Percentiles rank a stretch among this genome's conserved stretches.
Evolutionary conservation across 768 basidiomycete genomes (phyloP).

Genomic region (Agaricus sinodeliciosus): DNA sequence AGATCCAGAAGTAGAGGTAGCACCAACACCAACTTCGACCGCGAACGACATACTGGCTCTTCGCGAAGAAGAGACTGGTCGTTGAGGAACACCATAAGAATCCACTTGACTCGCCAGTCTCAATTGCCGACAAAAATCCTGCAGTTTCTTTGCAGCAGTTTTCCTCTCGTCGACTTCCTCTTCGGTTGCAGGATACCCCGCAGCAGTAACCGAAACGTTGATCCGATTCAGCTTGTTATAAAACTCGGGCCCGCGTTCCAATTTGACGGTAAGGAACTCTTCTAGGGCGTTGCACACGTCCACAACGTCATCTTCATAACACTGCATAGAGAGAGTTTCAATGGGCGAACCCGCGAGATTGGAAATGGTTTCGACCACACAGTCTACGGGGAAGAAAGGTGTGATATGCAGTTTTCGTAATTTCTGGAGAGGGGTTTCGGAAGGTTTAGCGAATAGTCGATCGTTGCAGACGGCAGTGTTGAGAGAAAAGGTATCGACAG

Average conservation of each 20-base stretch:
- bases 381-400: conserved; percentile 56
- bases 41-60: conserved; percentile 11
- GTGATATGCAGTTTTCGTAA: conserved; percentile 53
- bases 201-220: conserved; percentile 39
- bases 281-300: conserved; percentile 52
- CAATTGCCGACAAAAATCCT: conserved; percentile 45
- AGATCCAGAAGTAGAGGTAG: background rate
- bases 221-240: conserved; percentile 44
- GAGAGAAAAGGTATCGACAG: conserved; percentile 50
- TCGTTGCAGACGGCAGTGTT: conserved; percentile 38
- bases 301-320: conserved; percentile 58
- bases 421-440: conserved; percentile 38
- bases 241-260: conserved; percentile 41
- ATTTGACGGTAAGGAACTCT: conserved; percentile 47
- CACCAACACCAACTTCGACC: conserved; percentile 4
- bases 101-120: conserved; percentile 31
- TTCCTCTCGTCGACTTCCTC: conserved; percentile 33
- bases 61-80: conserved; percentile 3
- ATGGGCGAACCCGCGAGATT: conserved; percentile 55
- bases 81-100: conserved; percentile 11
- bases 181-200: conserved; percentile 18
- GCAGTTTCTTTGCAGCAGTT: conserved; percentile 36
- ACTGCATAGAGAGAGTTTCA: conserved; percentile 49
- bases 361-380: conserved; percentile 51
- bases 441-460: conserved; percentile 32